A percentile compares a stretch with the other conserved stretches of the same genome.
phyloP scores from a whole-genome alignment of 345 rosid genomes.

The Raphanus sativus region DNA sequence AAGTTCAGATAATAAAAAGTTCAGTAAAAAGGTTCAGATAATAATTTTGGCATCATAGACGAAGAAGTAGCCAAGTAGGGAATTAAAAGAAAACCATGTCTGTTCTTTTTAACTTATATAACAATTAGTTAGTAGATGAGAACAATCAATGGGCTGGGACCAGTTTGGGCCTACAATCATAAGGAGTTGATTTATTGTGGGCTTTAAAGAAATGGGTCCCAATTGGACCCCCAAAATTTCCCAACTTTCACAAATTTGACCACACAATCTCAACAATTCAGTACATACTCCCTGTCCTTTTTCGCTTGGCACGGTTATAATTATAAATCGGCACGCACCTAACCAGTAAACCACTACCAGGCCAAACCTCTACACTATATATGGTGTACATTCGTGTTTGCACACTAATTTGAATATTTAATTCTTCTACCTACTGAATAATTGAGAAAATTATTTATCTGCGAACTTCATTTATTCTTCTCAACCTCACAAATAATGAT shows the following conservation, averaged over 20 bases:
- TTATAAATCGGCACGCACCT: not conserved
- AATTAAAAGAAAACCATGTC: not conserved
- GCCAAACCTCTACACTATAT: constrained; percentile 11
- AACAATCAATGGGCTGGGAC: constrained; percentile 37
- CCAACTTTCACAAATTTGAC: constrained; percentile 12
- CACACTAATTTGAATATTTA: not conserved
- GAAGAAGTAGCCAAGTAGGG: no score
- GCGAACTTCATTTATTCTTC: not conserved
- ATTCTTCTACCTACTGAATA: not conserved
- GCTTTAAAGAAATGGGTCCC: constrained; percentile 30
- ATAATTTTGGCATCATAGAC: no score
- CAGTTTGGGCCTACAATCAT: constrained; percentile 25
- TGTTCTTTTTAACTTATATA: not conserved
- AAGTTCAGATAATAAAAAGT: no score
- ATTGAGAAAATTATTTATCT: not conserved
- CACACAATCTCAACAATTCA: constrained; percentile 15
- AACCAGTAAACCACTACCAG: constrained; percentile 5
- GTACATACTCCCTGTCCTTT: constrained; percentile 7
- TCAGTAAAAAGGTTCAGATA: no score
- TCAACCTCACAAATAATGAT: not conserved
- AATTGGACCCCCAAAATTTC: not conserved
- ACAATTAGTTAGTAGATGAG: constrained; percentile 28
- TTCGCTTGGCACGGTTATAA: constrained; percentile 19
- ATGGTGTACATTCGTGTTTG: constrained; percentile 13
- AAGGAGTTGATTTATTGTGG: constrained; percentile 20